A percentile compares a stretch with the other conserved stretches of the same genome.
phyloP scores from a whole-genome alignment of 495 filamentous ascomycete species.

The Penicillium turbatum region DNA sequence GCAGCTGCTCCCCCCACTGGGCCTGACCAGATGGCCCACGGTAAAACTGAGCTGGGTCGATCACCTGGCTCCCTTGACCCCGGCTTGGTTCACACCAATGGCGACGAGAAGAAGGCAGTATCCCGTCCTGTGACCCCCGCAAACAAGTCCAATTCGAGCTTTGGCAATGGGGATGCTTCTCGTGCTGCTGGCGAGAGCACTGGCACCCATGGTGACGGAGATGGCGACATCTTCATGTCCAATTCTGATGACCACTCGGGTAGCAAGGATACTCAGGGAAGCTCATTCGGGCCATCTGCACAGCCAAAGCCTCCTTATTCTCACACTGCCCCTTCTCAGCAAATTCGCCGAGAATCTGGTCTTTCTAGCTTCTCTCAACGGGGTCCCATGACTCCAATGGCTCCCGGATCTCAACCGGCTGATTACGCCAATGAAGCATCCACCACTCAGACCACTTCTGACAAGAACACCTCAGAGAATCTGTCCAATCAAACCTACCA shows the following conservation, averaged over 20 bases:
- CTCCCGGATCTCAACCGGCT: slow-evolving; percentile 67
- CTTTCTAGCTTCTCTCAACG: slow-evolving; percentile 59
- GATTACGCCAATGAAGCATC: slow-evolving; percentile 83
- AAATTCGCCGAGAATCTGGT: slow-evolving; percentile 47
- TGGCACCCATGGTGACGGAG: slow-evolving; percentile 59
- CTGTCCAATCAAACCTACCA: slow-evolving; percentile 48
- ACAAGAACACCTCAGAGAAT: slow-evolving; percentile 60
- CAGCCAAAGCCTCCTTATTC: slow-evolving; percentile 48
- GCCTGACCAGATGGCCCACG: slow-evolving; percentile 42
- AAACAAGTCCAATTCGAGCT: slow-evolving; percentile 44
- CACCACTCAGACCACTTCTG: slow-evolving; percentile 72
- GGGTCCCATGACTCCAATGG: slow-evolving; percentile 68
- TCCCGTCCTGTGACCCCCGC: slow-evolving; percentile 52
- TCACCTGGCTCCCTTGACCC: slow-evolving; percentile 58
- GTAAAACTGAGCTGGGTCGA: slow-evolving; percentile 38
- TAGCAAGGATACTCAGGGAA: slow-evolving; percentile 40
- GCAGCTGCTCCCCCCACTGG: slow-evolving; percentile 21
- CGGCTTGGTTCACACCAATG: slow-evolving; percentile 45
- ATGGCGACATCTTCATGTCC: slow-evolving; percentile 52
- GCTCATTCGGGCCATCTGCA: slow-evolving; percentile 51
- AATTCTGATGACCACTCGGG: slow-evolving; percentile 43
- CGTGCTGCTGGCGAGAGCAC: slow-evolving; percentile 54
- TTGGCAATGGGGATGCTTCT: slow-evolving; percentile 45
- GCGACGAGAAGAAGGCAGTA: slow-evolving; percentile 27
- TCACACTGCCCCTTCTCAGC: slow-evolving; percentile 49